These are phyloP conservation scores for Cytospora mali DNA, from an alignment of 2,329 filamentous ascomycete genomes.

Conservation along the genomic window DNA sequence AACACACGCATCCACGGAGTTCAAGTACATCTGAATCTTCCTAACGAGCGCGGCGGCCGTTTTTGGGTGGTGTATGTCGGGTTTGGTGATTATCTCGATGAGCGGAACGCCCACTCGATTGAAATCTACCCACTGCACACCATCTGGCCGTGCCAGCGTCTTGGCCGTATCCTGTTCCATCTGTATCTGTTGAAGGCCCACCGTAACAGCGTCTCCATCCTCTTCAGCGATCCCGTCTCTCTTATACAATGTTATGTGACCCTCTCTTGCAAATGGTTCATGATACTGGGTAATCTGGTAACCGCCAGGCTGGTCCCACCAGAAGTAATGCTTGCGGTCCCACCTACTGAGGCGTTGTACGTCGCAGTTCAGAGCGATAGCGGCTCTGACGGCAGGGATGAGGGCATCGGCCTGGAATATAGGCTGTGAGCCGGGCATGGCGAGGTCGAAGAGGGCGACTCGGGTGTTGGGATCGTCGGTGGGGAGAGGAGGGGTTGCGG, in stretches of 20 bases:
- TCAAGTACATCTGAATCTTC: slow-evolving; percentile 82
- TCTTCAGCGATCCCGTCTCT: slow-evolving; percentile 79
- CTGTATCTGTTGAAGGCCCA: slow-evolving; percentile 92
- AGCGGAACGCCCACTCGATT: slow-evolving; percentile 90
- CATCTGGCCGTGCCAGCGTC: slow-evolving; percentile 76
- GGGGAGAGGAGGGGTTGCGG: slow-evolving; percentile 52
- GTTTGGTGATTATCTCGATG: slow-evolving; percentile 92
- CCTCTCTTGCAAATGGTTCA: slow-evolving; percentile 69
- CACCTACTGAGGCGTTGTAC: slow-evolving; percentile 80
- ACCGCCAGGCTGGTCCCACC: slow-evolving; percentile 94
- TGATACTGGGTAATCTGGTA: slow-evolving; percentile 99
- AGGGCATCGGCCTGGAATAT: slow-evolving; percentile 81
- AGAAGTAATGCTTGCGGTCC: slow-evolving; percentile 98
- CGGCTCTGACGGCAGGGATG: slow-evolving; percentile 87
- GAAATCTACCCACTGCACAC: slow-evolving; percentile 82
- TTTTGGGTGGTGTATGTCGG: slow-evolving; percentile 82
- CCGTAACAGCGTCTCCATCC: slow-evolving; percentile 68
- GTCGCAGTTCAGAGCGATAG: slow-evolving; percentile 78
- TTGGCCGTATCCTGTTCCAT: slow-evolving; percentile 98
- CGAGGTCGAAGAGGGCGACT: slow-evolving; percentile 84
- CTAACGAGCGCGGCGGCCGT: slow-evolving; percentile 87
- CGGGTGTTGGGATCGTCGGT: slow-evolving; percentile 78
- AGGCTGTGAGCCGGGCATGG: slow-evolving; percentile 87
- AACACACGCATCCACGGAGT: slow-evolving; percentile 80
- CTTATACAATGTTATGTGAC: slow-evolving; percentile 68